Base-by-base conservation (phyloP, 768 basidiomycete species). In the Pleurotus salmoneostramineus region DNA sequence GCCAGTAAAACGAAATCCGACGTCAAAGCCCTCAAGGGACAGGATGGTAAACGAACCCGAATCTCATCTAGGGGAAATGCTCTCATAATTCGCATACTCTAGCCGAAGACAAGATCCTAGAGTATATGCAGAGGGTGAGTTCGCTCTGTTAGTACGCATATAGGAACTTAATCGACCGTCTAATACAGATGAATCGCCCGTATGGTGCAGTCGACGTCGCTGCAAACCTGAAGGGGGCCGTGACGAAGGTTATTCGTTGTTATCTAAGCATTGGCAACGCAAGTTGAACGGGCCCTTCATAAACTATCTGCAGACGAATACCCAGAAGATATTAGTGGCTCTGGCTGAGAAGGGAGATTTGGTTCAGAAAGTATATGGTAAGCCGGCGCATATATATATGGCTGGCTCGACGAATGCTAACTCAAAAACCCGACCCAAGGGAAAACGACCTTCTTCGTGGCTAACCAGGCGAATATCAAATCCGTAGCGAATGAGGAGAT, bases 191-290 rank as follows among this genome's bases (percentile, higher is more conserved):
- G 84, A 96, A 96, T 71, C 82, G 93, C n/a, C 93, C 93, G 5
- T 95, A 88, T 65, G 93, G 93, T 6, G 93, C 92, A 60, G 93
- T 95, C 36, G 94, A 97, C 68, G 87, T 96, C 4, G 82, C 90
- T 12, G 91, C 93, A 7, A 97, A 97, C 71, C 74, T 97, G 33
- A 95, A 95, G 71, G 91, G 91, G 51, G 87, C 88, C 7, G 87
- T 96, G 4, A 85, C 91, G 5, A 97, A 97, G 52, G 52, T 55
- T 15, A 35, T 27, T 27, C 21, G 21, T 27, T 27, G 7, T 14
- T 17, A 36, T 14, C 40, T n/a, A 17, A 12, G 21, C 27, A 15
- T 6, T 35, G 8, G 15, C 36, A 6, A 15, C 44, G 11, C 5
- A 45, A 8, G n/a, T 15, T 15, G 44, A 8, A 12, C 15, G 17